A percentile compares a stretch with the other conserved stretches of the same genome.
Evolutionary conservation across 2,329 filamentous ascomycete genomes (phyloP).

Genomic region (Cercospora berteroae): DNA sequence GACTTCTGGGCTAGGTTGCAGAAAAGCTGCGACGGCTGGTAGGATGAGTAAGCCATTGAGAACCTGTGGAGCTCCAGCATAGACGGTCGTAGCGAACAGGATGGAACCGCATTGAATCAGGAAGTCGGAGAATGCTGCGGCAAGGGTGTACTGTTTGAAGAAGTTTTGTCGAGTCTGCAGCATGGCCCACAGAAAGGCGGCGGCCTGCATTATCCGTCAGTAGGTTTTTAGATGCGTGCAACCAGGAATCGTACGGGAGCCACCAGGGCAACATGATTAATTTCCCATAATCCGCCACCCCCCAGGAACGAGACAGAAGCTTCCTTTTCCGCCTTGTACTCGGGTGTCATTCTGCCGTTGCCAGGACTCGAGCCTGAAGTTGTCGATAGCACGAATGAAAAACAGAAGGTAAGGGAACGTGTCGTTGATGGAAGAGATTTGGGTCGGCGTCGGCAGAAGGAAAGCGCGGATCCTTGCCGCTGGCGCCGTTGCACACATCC

Average conservation of each 20-base stretch:
- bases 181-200: conserved; percentile 82
- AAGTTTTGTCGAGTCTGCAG: conserved; percentile 80
- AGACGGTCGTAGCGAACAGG: conserved; percentile 81
- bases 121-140: conserved; percentile 75
- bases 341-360: conserved; percentile 38
- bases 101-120: conserved; percentile 80
- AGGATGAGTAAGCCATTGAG: conserved; percentile 72
- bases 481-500: conserved; percentile 3
- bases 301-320: conserved; percentile 90
- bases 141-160: conserved; percentile 70
- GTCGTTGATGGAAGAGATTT: conserved; percentile 10
- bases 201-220: conserved; percentile 56
- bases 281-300: conserved; percentile 78
- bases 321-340: conserved; percentile 90
- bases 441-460: conserved; percentile 6
- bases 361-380: background rate
- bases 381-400: conserved; percentile 6
- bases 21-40: conserved; percentile 55
- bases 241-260: conserved; percentile 65
- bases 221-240: conserved; percentile 31
- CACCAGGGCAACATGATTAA: conserved; percentile 80
- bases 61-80: conserved; percentile 70
- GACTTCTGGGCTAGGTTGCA: conserved; percentile 48
- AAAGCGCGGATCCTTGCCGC: background rate
- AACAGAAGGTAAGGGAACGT: conserved; percentile 10